Conservation (phyloP, 176 grass and related monocot species). For the Lolium multiflorum region DNA sequence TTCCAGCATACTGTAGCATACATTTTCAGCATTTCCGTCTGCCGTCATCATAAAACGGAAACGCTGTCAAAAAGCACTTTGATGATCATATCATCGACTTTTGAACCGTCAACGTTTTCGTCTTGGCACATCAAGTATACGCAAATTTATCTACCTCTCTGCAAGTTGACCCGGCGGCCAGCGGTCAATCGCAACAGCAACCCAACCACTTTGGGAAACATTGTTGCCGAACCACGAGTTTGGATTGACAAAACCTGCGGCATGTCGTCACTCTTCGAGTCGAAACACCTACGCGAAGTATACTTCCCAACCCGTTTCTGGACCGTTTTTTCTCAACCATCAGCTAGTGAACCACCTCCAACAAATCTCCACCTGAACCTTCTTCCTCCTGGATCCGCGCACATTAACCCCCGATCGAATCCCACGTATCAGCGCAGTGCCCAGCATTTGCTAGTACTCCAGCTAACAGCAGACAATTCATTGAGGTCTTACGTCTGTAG, state of each 20-base stretch:
- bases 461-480: background rate
- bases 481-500: too few relatives aligned
- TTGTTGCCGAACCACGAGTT: background rate
- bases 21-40: background rate
- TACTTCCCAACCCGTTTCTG: background rate
- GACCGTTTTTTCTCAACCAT: conserved; percentile 42
- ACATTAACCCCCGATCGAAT: background rate
- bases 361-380: conserved; percentile 53
- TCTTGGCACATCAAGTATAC: background rate
- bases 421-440: background rate
- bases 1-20: background rate
- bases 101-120: background rate
- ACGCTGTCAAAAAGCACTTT: background rate
- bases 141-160: background rate
- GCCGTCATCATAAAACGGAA: background rate
- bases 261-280: background rate
- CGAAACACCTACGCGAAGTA: background rate
- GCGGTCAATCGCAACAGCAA: background rate
- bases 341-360: conserved; percentile 66
- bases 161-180: background rate
- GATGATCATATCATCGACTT: background rate
- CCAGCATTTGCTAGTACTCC: background rate
- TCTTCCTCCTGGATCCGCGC: background rate
- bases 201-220: conserved; percentile 29
- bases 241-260: conserved; percentile 43